Percentiles rank a stretch among this genome's conserved stretches.
phyloP scores from a whole-genome alignment of 495 filamentous ascomycete genomes.

The Talaromyces adpressus region DNA sequence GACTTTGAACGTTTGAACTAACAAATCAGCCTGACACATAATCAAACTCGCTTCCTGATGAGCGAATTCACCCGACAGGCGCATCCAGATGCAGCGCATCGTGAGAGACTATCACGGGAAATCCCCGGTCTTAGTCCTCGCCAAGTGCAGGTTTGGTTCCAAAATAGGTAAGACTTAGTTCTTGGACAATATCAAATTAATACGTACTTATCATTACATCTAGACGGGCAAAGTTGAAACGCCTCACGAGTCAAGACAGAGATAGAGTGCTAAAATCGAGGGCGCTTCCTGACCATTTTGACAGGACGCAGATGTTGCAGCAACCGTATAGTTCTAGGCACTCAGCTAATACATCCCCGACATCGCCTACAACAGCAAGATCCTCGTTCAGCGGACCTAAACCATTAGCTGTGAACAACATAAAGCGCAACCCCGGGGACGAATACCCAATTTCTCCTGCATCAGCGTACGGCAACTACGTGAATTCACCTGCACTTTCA shows the following conservation, averaged over 20 bases:
- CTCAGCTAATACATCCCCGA: slow-evolving; percentile 24
- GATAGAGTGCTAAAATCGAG: slow-evolving; percentile 92
- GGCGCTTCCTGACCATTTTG: slow-evolving; percentile 85
- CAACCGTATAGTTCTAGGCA: slow-evolving; percentile 50
- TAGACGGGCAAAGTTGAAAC: slow-evolving; percentile 93
- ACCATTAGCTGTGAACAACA: slow-evolving; percentile 30
- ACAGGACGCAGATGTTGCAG: slow-evolving; percentile 83
- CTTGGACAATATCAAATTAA: slow-evolving; percentile 13
- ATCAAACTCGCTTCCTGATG: slow-evolving; percentile 94
- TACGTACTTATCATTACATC: slow-evolving; percentile 6
- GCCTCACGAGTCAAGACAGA: slow-evolving; percentile 84
- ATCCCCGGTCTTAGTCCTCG: slow-evolving; percentile 90
- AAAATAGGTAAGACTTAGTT: slow-evolving; percentile 66
- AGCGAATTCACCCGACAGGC: slow-evolving; percentile 95
- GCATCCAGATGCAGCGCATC: slow-evolving; percentile 89
- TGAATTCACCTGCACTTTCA: slow-evolving; percentile 25
- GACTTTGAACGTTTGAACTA: not conserved
- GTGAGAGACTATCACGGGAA: slow-evolving; percentile 81
- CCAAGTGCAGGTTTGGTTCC: slow-evolving; percentile 98
- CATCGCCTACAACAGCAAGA: slow-evolving; percentile 18
- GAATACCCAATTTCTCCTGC: slow-evolving; percentile 39
- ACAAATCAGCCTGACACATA: slow-evolving; percentile 73
- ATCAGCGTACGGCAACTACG: slow-evolving; percentile 35
- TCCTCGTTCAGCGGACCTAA: slow-evolving; percentile 11
- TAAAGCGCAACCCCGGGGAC: slow-evolving; percentile 32